Base-by-base conservation (phyloP, 345 rosid species). In the Lumnitzera littorea region DNA sequence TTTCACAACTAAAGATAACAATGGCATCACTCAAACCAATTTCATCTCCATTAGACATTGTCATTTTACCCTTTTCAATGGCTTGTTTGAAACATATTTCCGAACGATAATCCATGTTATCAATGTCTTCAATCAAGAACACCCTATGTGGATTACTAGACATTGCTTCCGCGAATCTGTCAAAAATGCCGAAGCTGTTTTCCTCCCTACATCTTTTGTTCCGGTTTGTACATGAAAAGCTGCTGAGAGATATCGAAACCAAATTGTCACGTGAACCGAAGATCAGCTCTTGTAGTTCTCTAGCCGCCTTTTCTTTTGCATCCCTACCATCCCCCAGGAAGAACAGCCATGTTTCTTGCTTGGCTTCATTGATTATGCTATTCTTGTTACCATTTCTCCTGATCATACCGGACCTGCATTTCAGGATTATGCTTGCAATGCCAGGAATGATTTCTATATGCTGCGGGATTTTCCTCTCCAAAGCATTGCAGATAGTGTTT, bases 321-420 rank as follows among this genome's bases (percentile, higher is more conserved):
- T 78, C 77, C 51, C 58, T 63, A 66, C 89, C 98, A 16, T 62
- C 72, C 41, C 98, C 98, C 66, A 72, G 81, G 54, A 91, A 91
- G 64, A 87, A 71, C 62, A 91, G 57, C 96, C 98, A 91, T 23
- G 95, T 82, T 25, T 91, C 98, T 64, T 81, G 84, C 70, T 77
- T 86, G 50, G 70, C 56, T 48, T 71, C 70, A 17, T 14, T 12
- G 20, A 48, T 46, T 46, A 13, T 48, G 6, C 50, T 56, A 52
- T 72, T 65, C 17, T 53, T 63, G 53, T 63, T 67, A 14, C 61
- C 57, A 60, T 74, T 86, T 65, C 87, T 75, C 55, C 72, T 79
- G 15, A 66, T 62, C 60, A 66, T 73, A 15, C 92, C 88, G 0
- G 97, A 88, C 68, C 97, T 79, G 77, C 94, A 86, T 66, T 71